Evolutionary conservation across 2,329 filamentous ascomycete genomes (phyloP).

Genomic region (Fusarium sublunatum): DNA sequence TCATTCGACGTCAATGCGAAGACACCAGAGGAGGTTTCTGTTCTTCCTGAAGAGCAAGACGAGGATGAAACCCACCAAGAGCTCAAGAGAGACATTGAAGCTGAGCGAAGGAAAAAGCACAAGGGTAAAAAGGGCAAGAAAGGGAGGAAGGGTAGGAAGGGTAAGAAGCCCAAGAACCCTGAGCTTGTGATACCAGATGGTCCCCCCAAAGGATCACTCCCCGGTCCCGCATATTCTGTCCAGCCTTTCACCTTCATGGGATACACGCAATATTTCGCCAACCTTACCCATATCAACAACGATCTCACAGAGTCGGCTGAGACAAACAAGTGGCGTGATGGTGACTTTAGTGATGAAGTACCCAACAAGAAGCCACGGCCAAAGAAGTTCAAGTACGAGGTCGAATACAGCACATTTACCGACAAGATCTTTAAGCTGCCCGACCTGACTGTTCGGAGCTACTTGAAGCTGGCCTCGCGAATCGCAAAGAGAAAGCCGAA

Average conservation of each 20-base stretch:
- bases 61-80: slow-evolving; percentile 44
- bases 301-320: slow-evolving; percentile 59
- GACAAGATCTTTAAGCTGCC: slow-evolving; percentile 79
- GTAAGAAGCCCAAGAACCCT: slow-evolving; percentile 65
- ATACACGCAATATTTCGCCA: slow-evolving; percentile 93
- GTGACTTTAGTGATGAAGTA: slow-evolving; percentile 70
- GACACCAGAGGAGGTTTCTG: slow-evolving; percentile 12
- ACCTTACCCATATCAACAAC: slow-evolving; percentile 90
- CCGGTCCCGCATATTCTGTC: slow-evolving; percentile 89
- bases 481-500: slow-evolving; percentile 66
- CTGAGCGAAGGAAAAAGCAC: slow-evolving; percentile 50
- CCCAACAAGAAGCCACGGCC: slow-evolving; percentile 65
- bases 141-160: slow-evolving; percentile 57
- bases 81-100: slow-evolving; percentile 44
- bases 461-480: slow-evolving; percentile 80
- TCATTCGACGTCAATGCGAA: slow-evolving; percentile 33
- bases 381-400: slow-evolving; percentile 75
- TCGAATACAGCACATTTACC: slow-evolving; percentile 87
- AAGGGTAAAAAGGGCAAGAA: slow-evolving; percentile 54
- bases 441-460: slow-evolving; percentile 87
- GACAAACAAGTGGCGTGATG: slow-evolving; percentile 69
- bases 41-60: slow-evolving; percentile 46
- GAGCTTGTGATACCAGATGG: slow-evolving; percentile 74
- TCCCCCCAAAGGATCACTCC: slow-evolving; percentile 77
- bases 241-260: slow-evolving; percentile 83